Base-by-base conservation (phyloP, 2,329 filamentous ascomycete genomes). In the Aureobasidium vineae region DNA sequence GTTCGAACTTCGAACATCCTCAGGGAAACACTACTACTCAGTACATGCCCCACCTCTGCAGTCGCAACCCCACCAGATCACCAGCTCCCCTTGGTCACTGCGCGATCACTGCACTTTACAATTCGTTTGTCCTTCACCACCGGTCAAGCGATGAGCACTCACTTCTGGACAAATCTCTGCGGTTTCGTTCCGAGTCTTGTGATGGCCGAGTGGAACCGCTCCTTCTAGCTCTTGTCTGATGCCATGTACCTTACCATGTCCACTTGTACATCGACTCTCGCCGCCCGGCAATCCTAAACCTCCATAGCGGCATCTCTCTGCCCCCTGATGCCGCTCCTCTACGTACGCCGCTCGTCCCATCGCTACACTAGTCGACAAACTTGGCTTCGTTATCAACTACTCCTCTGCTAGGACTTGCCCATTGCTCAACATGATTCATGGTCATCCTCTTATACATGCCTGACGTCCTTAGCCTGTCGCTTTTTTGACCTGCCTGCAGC, bases 1-100 rank as follows among this genome's bases (percentile, higher is more conserved):
- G 57, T 43, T 60, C 57, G 28, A 49, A 38, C 41, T 43, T 60
- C 57, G 41, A 60, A 49, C 57, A 23, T 60, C 43, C 19, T 60
- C 40, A 60, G 41, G 41, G 41, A 45, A 45, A 13, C 13, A 23
- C 11, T 19, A 36, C 11, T 36, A 13, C 33, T 10, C 33, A 13
- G 33, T 36, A 21, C 28, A 36, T 49, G 41, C 43, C 57, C 57
- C 57, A 47, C 43, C 57, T 49, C 49, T 31, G n/a, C 57, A 61
- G 23, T 38, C 19, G 56, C 57, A 61, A 61, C 57, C 57, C 57
- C 57, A 38, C 54, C 54, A 59, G 54, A 59, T 59, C 54, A 31
- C 31, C 40, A 38, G 33, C 33, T 28, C 33, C 26, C 36, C 52
- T 16, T 56, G 52, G n/a, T 21, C 40, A n/a, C 36, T n/a, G 23